Conservation (phyloP, 345 rosid genomes). For the Ailanthus altissimus region DNA sequence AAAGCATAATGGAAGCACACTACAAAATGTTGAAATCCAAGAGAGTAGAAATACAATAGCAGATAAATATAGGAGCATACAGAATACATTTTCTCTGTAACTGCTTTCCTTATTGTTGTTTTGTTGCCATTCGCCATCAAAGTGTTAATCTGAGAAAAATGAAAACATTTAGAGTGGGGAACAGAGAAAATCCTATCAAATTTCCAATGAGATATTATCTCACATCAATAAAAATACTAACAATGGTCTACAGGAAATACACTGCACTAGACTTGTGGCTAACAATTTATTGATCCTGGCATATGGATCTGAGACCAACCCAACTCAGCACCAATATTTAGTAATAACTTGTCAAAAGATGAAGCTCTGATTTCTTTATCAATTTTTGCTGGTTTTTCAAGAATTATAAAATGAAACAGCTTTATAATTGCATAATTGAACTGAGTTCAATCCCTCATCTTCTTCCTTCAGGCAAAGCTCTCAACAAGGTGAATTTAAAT, state of each 20-base stretch:
- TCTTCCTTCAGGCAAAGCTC: constrained; percentile 7
- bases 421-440: background rate
- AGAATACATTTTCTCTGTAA: constrained; percentile 89
- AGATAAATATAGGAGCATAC: constrained; percentile 50
- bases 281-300: background rate
- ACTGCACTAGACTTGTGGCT: background rate
- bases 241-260: background rate
- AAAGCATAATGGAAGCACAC: background rate
- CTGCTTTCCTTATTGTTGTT: constrained; percentile 67
- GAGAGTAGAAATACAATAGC: background rate
- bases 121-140: constrained; percentile 78
- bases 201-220: background rate
- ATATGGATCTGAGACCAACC: constrained; percentile 1
- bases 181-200: constrained; percentile 12
- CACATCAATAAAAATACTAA: background rate
- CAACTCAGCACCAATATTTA: background rate
- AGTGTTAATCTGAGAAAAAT: constrained; percentile 62
- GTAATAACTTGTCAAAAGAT: background rate
- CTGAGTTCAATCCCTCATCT: background rate
- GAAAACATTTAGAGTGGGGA: constrained; percentile 9
- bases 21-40: background rate
- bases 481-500: background rate
- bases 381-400: background rate
- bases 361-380: background rate
- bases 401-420: background rate